A percentile compares a stretch with the other conserved stretches of the same genome.
Evolutionary conservation across 495 filamentous ascomycete genomes (phyloP).

Genomic region (Glarea lozoyensis): DNA sequence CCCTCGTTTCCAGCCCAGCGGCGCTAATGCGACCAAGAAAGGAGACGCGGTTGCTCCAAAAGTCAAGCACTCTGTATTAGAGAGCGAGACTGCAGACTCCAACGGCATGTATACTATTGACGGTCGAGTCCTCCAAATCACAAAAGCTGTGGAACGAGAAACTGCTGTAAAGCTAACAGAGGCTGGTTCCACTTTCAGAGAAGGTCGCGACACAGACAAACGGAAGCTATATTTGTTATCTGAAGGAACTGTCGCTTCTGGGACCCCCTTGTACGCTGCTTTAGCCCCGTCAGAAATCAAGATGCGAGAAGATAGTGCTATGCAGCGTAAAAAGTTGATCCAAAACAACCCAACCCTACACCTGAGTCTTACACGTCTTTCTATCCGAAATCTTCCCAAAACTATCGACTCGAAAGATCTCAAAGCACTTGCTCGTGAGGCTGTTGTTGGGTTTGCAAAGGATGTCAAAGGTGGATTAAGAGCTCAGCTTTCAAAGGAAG

Average conservation of each 20-base stretch:
- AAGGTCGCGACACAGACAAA: constrained; percentile 75
- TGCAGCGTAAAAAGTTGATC: constrained; percentile 82
- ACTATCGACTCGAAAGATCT: constrained; percentile 79
- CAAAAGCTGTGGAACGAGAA: constrained; percentile 72
- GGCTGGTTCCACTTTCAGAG: constrained; percentile 52
- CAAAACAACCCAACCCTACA: constrained; percentile 85
- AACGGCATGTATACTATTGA: constrained; percentile 81
- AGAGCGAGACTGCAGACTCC: constrained; percentile 69
- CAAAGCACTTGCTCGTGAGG: constrained; percentile 82
- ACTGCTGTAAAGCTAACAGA: constrained; percentile 68
- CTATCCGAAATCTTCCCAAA: constrained; percentile 84
- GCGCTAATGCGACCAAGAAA: constrained; percentile 29
- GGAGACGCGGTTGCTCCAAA: constrained; percentile 22
- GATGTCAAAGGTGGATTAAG: constrained; percentile 73
- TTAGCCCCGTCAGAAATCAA: constrained; percentile 74
- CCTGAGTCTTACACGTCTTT: constrained; percentile 85
- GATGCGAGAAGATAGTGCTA: constrained; percentile 79
- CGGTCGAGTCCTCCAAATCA: constrained; percentile 74
- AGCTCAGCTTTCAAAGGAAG: constrained; percentile 75
- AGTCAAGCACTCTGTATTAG: constrained; percentile 68
- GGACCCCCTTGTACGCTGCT: constrained; percentile 62
- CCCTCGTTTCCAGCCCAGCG: constrained; percentile 38
- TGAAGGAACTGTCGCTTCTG: constrained; percentile 71
- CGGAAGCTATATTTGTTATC: constrained; percentile 82
- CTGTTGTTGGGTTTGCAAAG: constrained; percentile 83